phyloP scores from a whole-genome alignment of 305 asterid species.

The Stenogyne calaminthoides region DNA sequence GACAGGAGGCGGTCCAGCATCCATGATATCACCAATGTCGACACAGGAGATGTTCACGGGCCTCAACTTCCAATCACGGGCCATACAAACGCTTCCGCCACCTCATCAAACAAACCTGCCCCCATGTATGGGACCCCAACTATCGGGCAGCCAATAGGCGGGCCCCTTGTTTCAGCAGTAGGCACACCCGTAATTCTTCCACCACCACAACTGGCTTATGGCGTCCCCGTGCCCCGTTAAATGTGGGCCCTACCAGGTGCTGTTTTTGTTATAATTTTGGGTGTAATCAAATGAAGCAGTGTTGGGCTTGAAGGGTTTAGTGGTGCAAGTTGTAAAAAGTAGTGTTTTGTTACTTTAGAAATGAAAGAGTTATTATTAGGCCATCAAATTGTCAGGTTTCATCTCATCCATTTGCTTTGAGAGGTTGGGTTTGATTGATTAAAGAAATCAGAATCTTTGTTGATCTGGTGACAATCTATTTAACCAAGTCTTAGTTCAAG shows the following conservation, averaged over 20 bases:
- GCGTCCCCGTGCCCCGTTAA: conserved; percentile 18
- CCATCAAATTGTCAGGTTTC: neutral
- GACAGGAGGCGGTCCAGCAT: conserved; percentile 84
- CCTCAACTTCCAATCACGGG: conserved; percentile 86
- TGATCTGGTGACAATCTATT: neutral
- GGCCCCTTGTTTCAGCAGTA: conserved; percentile 69
- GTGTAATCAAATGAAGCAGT: neutral
- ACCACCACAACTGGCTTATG: conserved; percentile 51
- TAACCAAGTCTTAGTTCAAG: no score
- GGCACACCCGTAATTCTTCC: conserved; percentile 74
- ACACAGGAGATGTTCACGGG: conserved; percentile 57
- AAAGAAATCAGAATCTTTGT: neutral
- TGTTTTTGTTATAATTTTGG: neutral
- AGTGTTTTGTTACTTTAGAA: neutral
- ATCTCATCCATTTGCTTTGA: neutral
- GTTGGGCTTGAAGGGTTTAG: neutral
- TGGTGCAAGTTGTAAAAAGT: conserved; percentile 23
- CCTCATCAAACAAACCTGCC: conserved; percentile 43
- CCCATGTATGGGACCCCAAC: conserved; percentile 54
- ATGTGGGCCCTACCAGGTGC: neutral
- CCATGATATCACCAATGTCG: conserved; percentile 82
- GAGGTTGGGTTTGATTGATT: no score
- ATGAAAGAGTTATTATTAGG: conserved; percentile 6
- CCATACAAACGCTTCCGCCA: conserved; percentile 33
- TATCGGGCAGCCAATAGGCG: conserved; percentile 75